Evolutionary conservation across 2,329 filamentous ascomycete genomes (phyloP), one percentile per base, ranked within the genome.

Genomic region (Periconia sp.): DNA sequence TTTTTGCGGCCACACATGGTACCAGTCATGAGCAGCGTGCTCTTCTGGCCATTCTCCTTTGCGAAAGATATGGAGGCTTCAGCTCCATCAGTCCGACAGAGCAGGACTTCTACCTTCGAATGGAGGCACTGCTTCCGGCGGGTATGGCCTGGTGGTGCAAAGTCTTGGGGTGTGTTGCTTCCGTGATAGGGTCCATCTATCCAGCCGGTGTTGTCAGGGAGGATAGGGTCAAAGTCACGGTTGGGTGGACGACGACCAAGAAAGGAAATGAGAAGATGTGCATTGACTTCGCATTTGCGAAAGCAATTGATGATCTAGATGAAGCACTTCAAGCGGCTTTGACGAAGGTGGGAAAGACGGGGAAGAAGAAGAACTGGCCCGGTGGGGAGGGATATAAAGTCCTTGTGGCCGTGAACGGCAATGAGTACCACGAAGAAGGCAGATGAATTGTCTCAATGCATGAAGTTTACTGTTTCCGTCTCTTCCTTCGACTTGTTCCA

Each of bases 11-110:
- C 11, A 78, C 81, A 1, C 89, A 92, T 26, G 89, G 89, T 0
- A 71, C 95, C 18, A 85, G 83, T 1, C 91, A 96, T 63, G 68
- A 83, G 31, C 79, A 84, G 36, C 81, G 90, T 10, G 86, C 88
- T 0, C 68, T 88, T 2, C 74, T 96, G 3, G 88, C 83, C 0
- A 73, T 95, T 4, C 79, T 86, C 1, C 75, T 89, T 1, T 90
- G 84, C 54, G 84, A 87, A 32, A 78, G 90, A 53, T 95, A 89
- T 83, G 87, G 84, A 13, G 84, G 83, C 2, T 54, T 54, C 13
- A 41, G 44, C 6, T 79, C 81, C 29, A 74, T 88, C 2, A 78
- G 80, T 2, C 80, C 82, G 0, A 74, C 75, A 0, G 84, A 87
- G 53, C 61, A 76, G 7, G 63, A 72, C 4, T 83, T 85, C 54